phyloP scores from a whole-genome alignment of 345 rosid species.

The Lumnitzera littorea region DNA sequence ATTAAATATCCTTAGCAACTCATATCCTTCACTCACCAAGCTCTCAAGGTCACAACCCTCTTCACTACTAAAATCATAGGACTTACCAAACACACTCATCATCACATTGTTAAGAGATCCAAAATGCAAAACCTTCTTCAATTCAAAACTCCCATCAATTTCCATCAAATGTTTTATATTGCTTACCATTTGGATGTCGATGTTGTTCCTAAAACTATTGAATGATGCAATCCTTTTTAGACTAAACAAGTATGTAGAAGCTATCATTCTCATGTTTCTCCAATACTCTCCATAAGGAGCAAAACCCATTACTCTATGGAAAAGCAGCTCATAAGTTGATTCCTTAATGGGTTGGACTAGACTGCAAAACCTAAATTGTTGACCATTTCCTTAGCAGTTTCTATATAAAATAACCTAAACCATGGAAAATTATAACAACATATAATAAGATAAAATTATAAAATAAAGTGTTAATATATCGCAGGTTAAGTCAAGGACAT shows the following conservation, averaged over 20 bases:
- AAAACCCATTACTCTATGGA: conserved; percentile 82
- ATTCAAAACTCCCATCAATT: conserved; percentile 31
- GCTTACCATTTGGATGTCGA: conserved; percentile 42
- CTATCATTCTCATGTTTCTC: conserved; percentile 77
- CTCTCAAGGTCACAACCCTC: conserved; percentile 44
- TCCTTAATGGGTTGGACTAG: conserved; percentile 71
- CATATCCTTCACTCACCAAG: conserved; percentile 69
- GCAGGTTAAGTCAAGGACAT: too few relatives aligned
- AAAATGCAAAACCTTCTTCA: conserved; percentile 47
- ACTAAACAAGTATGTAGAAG: conserved; percentile 70
- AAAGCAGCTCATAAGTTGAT: conserved; percentile 79
- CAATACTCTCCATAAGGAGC: conserved; percentile 82
- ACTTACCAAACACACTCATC: conserved; percentile 63
- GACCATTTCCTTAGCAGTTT: conserved; percentile 66
- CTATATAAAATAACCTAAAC: conserved; percentile 3
- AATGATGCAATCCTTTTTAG: conserved; percentile 48
- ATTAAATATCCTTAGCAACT: conserved; percentile 69
- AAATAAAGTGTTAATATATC: too few relatives aligned
- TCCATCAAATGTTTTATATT: conserved; percentile 22
- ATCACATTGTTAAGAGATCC: conserved; percentile 74
- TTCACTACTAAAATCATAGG: conserved; percentile 40
- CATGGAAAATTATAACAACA: too few relatives aligned
- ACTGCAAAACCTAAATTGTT: conserved; percentile 60
- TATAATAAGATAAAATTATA: too few relatives aligned
- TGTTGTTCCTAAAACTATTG: conserved; percentile 30